Conservation (phyloP, 306 rosid species). For the Lupinus albus region DNA sequence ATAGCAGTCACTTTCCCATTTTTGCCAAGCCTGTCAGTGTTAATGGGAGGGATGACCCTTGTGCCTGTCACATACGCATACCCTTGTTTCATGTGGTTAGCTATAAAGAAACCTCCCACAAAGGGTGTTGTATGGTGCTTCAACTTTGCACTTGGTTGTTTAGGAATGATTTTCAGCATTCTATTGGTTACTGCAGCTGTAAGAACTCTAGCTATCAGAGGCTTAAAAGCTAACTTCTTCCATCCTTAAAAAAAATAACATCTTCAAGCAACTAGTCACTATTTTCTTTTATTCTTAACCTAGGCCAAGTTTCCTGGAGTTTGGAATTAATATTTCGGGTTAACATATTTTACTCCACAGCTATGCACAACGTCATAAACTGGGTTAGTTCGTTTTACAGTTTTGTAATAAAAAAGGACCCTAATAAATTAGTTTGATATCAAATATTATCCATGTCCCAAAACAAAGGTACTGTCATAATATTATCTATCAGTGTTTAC, state of each 20-base stretch:
- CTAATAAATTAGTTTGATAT: too few relatives aligned
- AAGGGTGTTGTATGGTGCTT: slow-evolving; percentile 45
- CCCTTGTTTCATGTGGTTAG: slow-evolving; percentile 83
- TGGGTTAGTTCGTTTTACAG: too few relatives aligned
- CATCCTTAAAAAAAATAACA: slow-evolving; percentile 40
- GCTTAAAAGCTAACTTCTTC: slow-evolving; percentile 66
- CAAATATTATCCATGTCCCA: too few relatives aligned
- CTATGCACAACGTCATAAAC: too few relatives aligned
- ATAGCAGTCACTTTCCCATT: slow-evolving; percentile 65
- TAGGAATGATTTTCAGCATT: slow-evolving; percentile 53
- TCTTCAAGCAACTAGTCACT: too few relatives aligned
- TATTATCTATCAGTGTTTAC: too few relatives aligned
- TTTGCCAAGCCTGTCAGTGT: slow-evolving; percentile 50
- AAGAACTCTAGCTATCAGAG: slow-evolving; percentile 45
- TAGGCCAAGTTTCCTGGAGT: too few relatives aligned
- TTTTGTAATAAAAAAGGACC: too few relatives aligned
- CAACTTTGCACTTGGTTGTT: slow-evolving; percentile 55
- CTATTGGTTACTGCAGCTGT: slow-evolving; percentile 56
- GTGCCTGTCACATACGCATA: slow-evolving; percentile 67
- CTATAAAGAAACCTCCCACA: slow-evolving; percentile 56
- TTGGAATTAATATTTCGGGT: too few relatives aligned
- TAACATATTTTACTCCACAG: too few relatives aligned
- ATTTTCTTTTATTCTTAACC: too few relatives aligned
- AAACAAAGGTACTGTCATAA: too few relatives aligned
- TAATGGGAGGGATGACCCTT: slow-evolving; percentile 56